Evolutionary conservation across 148 eudicot species (phyloP).

Genomic region (Fagopyrum tataricum): DNA sequence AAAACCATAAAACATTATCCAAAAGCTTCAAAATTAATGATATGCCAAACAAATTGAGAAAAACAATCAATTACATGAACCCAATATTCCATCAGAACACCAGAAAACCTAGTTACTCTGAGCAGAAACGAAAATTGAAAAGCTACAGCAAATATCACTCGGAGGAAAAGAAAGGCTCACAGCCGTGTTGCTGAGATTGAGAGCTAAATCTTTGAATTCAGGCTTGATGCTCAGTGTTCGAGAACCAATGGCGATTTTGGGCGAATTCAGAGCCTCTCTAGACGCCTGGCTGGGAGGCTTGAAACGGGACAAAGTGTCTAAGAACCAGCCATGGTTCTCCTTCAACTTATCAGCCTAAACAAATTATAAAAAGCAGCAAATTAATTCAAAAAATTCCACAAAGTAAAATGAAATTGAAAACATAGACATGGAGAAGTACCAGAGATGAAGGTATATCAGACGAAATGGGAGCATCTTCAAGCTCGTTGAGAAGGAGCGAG

Average conservation of each 20-base stretch:
- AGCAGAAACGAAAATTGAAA: not conserved
- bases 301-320: constrained; percentile 58
- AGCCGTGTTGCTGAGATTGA: constrained; percentile 62
- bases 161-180: constrained; percentile 26
- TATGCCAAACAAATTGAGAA: too few species aligned
- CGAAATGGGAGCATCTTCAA: constrained; percentile 58
- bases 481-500: constrained; percentile 56
- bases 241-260: constrained; percentile 41
- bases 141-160: not conserved
- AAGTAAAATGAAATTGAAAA: constrained; percentile 7
- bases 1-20: too few species aligned
- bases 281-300: constrained; percentile 70
- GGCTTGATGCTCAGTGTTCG: constrained; percentile 57
- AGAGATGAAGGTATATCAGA: constrained; percentile 45
- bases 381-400: not conserved
- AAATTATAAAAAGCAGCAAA: not conserved
- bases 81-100: not conserved
- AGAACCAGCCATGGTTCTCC: constrained; percentile 66
- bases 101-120: not conserved
- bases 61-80: too few species aligned
- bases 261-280: constrained; percentile 61
- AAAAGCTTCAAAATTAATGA: too few species aligned
- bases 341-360: constrained; percentile 60
- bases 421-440: constrained; percentile 25
- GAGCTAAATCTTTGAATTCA: constrained; percentile 54